Conservation (phyloP, 1,284 basidiomycete genomes). For the Bjerkandera adusta region DNA sequence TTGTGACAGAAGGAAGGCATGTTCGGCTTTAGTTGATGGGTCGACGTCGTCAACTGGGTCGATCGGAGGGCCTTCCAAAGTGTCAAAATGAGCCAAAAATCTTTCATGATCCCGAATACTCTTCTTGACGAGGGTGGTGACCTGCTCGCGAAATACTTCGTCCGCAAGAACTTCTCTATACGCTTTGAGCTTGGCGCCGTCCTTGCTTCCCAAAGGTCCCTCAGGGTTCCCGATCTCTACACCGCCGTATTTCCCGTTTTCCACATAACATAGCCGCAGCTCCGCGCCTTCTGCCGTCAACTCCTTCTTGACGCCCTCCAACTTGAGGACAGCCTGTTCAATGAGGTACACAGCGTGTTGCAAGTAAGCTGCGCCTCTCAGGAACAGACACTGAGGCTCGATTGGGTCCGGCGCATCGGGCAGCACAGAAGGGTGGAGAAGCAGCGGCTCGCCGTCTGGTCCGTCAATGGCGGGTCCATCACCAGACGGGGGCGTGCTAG, state of each 20-base stretch:
- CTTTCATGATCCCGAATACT: constrained; percentile 77
- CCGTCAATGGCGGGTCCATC: constrained; percentile 42
- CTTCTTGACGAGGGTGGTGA: constrained; percentile 59
- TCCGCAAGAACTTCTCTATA: constrained; percentile 60
- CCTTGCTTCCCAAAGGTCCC: constrained; percentile 61
- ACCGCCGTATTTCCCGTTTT: constrained; percentile 70
- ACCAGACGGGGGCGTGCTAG: constrained; percentile 40
- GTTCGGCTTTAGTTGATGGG: constrained; percentile 53
- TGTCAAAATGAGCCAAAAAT: constrained; percentile 78
- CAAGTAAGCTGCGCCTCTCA: constrained; percentile 75
- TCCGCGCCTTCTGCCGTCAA: constrained; percentile 63
- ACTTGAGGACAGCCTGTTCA: constrained; percentile 61
- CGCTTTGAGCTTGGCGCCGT: constrained; percentile 56
- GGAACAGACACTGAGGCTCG: constrained; percentile 78
- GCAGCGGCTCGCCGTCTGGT: constrained; percentile 46
- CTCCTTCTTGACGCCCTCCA: constrained; percentile 64
- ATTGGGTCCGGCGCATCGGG: constrained; percentile 78
- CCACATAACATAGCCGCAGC: constrained; percentile 67
- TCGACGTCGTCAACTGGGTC: constrained; percentile 36
- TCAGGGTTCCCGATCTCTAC: constrained; percentile 74
- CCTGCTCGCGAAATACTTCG: constrained; percentile 51
- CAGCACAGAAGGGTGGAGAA: constrained; percentile 63
- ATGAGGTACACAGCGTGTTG: constrained; percentile 73
- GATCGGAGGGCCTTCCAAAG: constrained; percentile 44
- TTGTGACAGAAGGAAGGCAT: constrained; percentile 67